These are phyloP conservation scores for Macrotyloma uniflorum DNA, from an alignment of 306 rosid genomes.

Conservation along the genomic window DNA sequence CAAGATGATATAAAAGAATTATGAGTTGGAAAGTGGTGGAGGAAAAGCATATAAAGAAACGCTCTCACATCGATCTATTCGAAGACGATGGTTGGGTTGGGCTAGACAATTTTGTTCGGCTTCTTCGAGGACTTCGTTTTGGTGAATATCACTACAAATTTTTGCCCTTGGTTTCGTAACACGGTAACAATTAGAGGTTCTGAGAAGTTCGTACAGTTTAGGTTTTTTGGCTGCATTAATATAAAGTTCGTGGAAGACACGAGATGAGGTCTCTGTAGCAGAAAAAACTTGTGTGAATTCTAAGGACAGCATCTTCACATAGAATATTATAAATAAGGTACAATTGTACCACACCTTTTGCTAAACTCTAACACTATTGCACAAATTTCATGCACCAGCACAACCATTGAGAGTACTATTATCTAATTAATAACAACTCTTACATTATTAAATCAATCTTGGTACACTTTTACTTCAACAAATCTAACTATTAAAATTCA, in stretches of 20 bases:
- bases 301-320: constrained; percentile 19
- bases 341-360: background rate
- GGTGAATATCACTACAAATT: background rate
- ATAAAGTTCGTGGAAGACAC: background rate
- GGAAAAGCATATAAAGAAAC: background rate
- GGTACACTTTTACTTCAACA: background rate
- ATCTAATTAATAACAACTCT: background rate
- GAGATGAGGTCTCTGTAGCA: background rate
- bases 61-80: constrained; percentile 10
- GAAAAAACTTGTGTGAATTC: background rate
- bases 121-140: constrained; percentile 6
- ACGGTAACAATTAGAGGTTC: background rate
- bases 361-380: background rate
- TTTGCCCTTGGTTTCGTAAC: constrained; percentile 12
- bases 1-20: too few species aligned
- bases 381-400: constrained; percentile 16
- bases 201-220: constrained; percentile 4
- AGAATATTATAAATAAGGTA: background rate
- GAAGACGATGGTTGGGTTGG: background rate
- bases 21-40: background rate
- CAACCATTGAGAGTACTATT: background rate
- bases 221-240: background rate
- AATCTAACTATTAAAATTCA: background rate
- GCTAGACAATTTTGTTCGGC: constrained; percentile 3
- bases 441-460: background rate